Base-by-base conservation (phyloP, 83 land plant species). In the Diphasiastrum complanatum region DNA sequence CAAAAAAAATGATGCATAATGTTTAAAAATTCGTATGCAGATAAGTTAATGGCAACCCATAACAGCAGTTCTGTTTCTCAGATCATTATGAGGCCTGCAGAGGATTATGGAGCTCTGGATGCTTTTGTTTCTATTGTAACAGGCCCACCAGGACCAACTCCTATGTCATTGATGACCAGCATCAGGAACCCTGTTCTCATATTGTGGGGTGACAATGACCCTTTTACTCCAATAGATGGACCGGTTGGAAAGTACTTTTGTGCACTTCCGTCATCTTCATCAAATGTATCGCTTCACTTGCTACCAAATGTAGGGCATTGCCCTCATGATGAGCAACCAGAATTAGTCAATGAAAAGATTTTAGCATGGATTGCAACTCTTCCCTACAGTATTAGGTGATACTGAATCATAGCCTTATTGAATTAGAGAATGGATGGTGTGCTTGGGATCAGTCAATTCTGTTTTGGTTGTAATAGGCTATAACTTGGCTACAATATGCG, bases 81-180 rank as follows among this genome's bases (percentile, higher is more conserved):
- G 95, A 79, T 91, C 14, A 87, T 91, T 16, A 61, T 34, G 47
- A 67, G 60, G 58, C 96, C 98, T 33, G 84, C 91, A 45, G 76
- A 74, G 30, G 80, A 73, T 60, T 78, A 71, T 73, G 96, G 98
- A 23, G 98, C 98, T 22, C 64, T 92, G 45, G 98, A 85, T 72
- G 98, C 91, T 12, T 92, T 92, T 53, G 79, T 92, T 35, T 79
- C 91, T 6, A 78, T 85, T 20, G 72, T 92, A 18, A 92, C 98
- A 34, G 98, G 98, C 0, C 96, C 98, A 34, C 96, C 98, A 12
- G 96, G 98, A 36, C 96, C 91, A 31, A 85, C 73, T 45, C 98
- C 98, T 12, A 72, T 78, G 30, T 64, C 75, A 5, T 47, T 88
- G 60, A 81, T 83, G 70, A 85, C 87, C 16, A 68, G 45, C 22